Conservation (phyloP, 78 protist species). For the Protostelium mycophagum region DNA sequence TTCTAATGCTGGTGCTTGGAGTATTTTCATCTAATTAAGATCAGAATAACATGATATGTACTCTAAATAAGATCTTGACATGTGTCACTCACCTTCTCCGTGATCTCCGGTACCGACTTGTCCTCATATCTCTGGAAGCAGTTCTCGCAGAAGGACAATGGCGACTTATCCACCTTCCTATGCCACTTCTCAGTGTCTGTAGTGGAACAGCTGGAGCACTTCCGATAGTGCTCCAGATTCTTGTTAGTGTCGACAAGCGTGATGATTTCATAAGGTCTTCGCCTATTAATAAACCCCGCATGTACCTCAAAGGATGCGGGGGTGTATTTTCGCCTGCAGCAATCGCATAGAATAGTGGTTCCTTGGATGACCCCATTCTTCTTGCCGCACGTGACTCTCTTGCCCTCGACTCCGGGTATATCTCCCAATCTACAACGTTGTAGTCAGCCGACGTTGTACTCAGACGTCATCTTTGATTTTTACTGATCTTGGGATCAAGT, state of each 20-base stretch:
- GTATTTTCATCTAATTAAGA: not conserved
- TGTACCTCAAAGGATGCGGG: not conserved
- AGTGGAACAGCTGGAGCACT: not conserved
- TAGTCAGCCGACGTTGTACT: too few relatives aligned
- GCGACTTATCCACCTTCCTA: too few relatives aligned
- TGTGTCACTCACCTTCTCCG: not conserved
- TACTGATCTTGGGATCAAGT: too few relatives aligned
- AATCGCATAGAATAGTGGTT: not conserved
- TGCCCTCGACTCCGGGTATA: not conserved
- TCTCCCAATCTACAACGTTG: constrained; percentile 1
- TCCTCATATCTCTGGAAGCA: not conserved
- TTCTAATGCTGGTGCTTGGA: not conserved
- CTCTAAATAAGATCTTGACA: not conserved
- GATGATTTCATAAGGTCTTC: not conserved
- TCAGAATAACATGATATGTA: not conserved
- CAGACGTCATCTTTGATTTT: too few relatives aligned
- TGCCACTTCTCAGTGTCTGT: not conserved
- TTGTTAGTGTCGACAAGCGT: not conserved
- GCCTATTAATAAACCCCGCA: not conserved
- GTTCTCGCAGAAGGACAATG: not conserved
- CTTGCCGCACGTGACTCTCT: not conserved
- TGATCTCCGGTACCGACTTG: not conserved
- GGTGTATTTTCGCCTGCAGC: not conserved
- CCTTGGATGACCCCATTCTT: not conserved
- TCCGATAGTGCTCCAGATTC: not conserved